A percentile compares a stretch with the other conserved stretches of the same genome.
These are phyloP conservation scores for Beverwykella pulmonaria DNA, from an alignment of 495 filamentous ascomycete species.

Conservation along the genomic window DNA sequence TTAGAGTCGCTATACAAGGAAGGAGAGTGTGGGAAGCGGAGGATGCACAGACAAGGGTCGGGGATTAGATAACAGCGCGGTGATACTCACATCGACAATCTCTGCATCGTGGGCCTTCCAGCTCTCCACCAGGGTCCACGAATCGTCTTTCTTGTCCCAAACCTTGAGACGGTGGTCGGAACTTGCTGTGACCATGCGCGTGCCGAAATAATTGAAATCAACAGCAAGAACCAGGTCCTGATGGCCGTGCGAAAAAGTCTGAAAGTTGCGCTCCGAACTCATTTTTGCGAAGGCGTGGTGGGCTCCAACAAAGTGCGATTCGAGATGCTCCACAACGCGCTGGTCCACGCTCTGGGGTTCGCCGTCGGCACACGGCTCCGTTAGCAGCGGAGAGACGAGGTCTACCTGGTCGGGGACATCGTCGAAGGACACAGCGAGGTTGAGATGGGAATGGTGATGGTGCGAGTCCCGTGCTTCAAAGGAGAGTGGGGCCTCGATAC, in stretches of 20 bases:
- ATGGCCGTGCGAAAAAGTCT: slow-evolving; percentile 59
- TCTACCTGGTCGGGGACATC: slow-evolving; percentile 22
- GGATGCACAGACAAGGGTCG: slow-evolving; percentile 14
- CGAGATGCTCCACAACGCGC: slow-evolving; percentile 24
- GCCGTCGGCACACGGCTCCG: slow-evolving; percentile 26
- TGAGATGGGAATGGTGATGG: slow-evolving; percentile 26
- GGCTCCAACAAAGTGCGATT: slow-evolving; percentile 22
- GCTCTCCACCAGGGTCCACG: slow-evolving; percentile 78
- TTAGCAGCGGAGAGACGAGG: slow-evolving; percentile 21
- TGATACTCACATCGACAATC: slow-evolving; percentile 73
- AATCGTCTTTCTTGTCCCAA: slow-evolving; percentile 73
- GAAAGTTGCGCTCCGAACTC: slow-evolving; percentile 41
- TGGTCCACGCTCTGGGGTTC: slow-evolving; percentile 14
- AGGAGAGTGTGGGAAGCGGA: background rate
- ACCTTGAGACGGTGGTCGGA: slow-evolving; percentile 93
- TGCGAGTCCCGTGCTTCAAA: slow-evolving; percentile 14
- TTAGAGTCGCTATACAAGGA: slow-evolving; percentile 19
- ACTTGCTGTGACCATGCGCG: slow-evolving; percentile 84
- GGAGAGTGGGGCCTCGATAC: slow-evolving; percentile 19
- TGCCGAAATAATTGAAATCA: slow-evolving; percentile 74
- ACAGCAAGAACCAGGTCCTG: slow-evolving; percentile 70
- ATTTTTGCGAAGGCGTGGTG: slow-evolving; percentile 33
- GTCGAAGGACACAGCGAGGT: slow-evolving; percentile 16
- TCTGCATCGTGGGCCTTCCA: slow-evolving; percentile 93
- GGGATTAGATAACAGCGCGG: slow-evolving; percentile 10